phyloP scores from a whole-genome alignment of 2,329 filamentous ascomycete species.

The Aspergillus carbonarius region DNA sequence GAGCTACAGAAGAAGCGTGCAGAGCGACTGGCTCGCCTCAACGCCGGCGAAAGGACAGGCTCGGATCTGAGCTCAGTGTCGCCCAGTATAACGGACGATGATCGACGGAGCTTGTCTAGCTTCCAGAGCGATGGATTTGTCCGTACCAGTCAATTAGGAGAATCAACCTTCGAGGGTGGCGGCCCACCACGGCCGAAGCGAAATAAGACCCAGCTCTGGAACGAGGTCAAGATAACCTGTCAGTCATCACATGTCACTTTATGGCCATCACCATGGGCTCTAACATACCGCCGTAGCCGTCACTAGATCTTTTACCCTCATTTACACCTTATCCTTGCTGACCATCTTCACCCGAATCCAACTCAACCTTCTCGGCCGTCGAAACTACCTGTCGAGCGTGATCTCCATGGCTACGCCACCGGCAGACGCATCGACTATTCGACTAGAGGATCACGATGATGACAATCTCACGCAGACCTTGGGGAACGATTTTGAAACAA shows the following conservation, averaged over 20 bases:
- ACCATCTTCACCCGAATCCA: constrained; percentile 92
- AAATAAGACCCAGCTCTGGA: constrained; percentile 93
- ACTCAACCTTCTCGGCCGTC: constrained; percentile 90
- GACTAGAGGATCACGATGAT: constrained; percentile 88
- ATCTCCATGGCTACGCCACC: constrained; percentile 81
- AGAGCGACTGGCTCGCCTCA: constrained; percentile 63
- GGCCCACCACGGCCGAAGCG: constrained; percentile 59
- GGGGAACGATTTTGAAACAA: constrained; percentile 93
- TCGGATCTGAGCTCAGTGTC: constrained; percentile 59
- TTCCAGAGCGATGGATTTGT: constrained; percentile 78
- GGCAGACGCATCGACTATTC: constrained; percentile 72
- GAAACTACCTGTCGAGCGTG: constrained; percentile 94
- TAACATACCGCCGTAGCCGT: constrained; percentile 60
- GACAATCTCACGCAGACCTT: constrained; percentile 84
- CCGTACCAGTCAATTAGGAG: constrained; percentile 73
- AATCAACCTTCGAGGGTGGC: constrained; percentile 53
- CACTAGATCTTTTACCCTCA: constrained; percentile 82
- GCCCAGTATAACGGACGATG: constrained; percentile 77
- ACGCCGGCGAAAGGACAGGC: constrained; percentile 54
- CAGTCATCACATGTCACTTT: constrained; percentile 19
- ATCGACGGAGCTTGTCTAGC: constrained; percentile 73
- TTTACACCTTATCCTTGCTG: constrained; percentile 87
- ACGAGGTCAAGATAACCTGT: constrained; percentile 96
- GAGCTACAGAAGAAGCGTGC: constrained; percentile 93
- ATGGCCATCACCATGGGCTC: neutral